Evolutionary conservation across 148 eudicot genomes (phyloP).

Genomic region (Selenicereus undatus): DNA sequence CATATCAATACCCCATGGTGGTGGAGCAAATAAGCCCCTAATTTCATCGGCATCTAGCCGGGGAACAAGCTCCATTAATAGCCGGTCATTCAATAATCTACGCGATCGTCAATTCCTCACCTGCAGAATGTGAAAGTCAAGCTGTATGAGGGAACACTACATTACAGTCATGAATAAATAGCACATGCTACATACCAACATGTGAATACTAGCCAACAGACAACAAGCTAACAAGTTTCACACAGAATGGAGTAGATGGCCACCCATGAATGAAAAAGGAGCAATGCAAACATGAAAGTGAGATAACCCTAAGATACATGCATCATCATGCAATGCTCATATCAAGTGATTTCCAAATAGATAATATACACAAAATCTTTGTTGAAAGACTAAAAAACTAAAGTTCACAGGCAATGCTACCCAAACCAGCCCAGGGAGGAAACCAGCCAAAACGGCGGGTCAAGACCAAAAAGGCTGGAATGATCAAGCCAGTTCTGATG

Average conservation of each 20-base stretch:
- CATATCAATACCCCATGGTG: slow-evolving; percentile 75
- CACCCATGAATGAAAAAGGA: background rate
- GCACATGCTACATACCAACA: background rate
- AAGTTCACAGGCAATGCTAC: background rate
- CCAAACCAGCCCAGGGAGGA: background rate
- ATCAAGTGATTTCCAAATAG: background rate
- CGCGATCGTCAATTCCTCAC: slow-evolving; percentile 91
- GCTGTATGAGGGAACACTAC: slow-evolving; percentile 12
- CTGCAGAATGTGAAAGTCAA: slow-evolving; percentile 33
- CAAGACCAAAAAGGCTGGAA: background rate
- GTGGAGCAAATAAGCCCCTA: slow-evolving; percentile 93
- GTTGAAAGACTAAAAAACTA: background rate
- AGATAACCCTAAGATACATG: background rate
- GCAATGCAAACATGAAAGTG: background rate
- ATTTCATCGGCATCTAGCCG: slow-evolving; percentile 82
- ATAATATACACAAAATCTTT: background rate
- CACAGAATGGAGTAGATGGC: background rate
- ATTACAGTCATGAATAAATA: background rate
- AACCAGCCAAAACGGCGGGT: background rate
- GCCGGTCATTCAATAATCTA: slow-evolving; percentile 77
- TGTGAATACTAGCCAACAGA: background rate
- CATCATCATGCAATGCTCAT: background rate
- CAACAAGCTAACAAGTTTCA: background rate
- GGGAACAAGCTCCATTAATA: slow-evolving; percentile 94
- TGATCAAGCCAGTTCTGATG: background rate